These are phyloP conservation scores for Lachancea sp. DNA, from an alignment of 805 yeast species.

Conservation along the genomic window DNA sequence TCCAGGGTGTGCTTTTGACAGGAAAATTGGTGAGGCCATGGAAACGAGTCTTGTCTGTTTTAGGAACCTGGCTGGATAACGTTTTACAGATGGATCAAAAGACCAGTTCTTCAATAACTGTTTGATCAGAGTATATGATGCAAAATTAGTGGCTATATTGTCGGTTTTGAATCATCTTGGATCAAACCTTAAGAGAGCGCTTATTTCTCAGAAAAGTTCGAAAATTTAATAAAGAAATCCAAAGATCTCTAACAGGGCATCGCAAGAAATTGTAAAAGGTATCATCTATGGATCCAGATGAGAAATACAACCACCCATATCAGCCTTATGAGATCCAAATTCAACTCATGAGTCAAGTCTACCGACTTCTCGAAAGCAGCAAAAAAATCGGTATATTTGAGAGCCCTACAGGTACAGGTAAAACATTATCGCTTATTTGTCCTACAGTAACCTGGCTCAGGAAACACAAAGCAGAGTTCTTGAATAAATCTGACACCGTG, in stretches of 20 bases:
- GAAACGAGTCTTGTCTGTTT: too few species aligned
- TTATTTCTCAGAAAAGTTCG: background rate
- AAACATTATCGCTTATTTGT: constrained; percentile 81
- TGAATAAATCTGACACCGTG: constrained; percentile 12
- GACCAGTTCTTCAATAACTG: background rate
- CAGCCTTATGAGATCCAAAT: constrained; percentile 73
- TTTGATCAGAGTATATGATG: background rate
- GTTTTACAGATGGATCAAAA: background rate
- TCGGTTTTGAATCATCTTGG: background rate
- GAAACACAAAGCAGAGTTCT: constrained; percentile 34
- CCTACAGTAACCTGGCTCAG: constrained; percentile 80
- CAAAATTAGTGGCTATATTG: background rate
- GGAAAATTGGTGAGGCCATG: constrained; percentile 57
- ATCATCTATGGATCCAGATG: background rate
- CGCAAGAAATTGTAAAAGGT: background rate
- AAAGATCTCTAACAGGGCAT: background rate
- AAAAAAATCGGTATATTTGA: constrained; percentile 76
- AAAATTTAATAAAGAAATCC: background rate
- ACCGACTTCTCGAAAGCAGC: constrained; percentile 44
- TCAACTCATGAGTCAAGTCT: constrained; percentile 70
- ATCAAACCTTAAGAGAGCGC: background rate
- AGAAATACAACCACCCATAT: constrained; percentile 65
- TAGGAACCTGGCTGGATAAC: too few species aligned
- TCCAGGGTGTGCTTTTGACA: constrained; percentile 51
- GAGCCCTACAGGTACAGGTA: constrained; percentile 94